Conservation (phyloP, 2,329 filamentous ascomycete genomes). For the Colletotrichum liaoningense region DNA sequence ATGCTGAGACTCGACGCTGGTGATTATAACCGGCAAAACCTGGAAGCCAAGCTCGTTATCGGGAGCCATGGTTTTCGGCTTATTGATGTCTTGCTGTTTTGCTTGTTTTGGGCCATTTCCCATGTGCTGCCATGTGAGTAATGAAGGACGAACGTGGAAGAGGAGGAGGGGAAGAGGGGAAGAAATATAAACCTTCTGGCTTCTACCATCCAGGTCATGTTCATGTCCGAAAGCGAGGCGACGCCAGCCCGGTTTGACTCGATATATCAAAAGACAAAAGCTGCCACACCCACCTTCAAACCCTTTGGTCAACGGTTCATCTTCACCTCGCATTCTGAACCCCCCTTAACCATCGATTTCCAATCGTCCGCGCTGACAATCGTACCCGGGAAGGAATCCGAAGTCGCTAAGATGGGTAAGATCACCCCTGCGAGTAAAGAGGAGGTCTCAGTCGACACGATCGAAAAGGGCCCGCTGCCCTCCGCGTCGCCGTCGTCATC, state of each 20-base stretch:
- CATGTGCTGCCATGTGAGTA: neutral
- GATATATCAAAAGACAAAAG: neutral
- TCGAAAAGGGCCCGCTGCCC: neutral
- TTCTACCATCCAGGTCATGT: neutral
- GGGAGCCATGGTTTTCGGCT: neutral
- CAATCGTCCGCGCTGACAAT: too few species aligned
- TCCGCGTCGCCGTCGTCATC: neutral
- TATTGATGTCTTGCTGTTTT: neutral
- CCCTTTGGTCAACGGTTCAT: neutral
- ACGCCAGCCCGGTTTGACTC: neutral
- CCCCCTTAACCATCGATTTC: neutral
- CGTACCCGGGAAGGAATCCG: neutral
- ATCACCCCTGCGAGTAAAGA: constrained; percentile 3
- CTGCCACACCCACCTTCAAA: neutral
- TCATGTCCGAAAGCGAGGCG: neutral
- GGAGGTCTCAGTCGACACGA: constrained; percentile 7
- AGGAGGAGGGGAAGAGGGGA: neutral
- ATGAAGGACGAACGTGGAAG: neutral
- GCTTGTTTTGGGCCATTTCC: neutral
- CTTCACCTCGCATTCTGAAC: neutral
- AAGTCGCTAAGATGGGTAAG: neutral
- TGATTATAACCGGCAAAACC: neutral
- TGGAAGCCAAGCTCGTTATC: neutral
- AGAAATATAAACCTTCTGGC: neutral
- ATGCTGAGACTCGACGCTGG: neutral